phyloP scores from a whole-genome alignment of 176 grass and related monocot genomes.

The Ananas comosus region DNA sequence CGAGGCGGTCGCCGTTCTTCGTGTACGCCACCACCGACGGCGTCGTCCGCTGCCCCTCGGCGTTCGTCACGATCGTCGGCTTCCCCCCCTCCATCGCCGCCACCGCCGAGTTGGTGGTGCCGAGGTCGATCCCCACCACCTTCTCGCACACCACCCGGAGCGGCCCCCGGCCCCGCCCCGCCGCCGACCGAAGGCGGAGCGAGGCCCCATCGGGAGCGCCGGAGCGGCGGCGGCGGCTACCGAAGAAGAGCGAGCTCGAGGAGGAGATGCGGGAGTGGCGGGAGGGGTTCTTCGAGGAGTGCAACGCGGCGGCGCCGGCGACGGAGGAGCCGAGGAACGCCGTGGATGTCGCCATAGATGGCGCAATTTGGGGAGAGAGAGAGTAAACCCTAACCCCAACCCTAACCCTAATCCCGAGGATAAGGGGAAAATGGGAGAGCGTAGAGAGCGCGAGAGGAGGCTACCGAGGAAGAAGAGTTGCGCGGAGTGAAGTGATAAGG shows the following conservation, averaged over 20 bases:
- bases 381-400: not conserved
- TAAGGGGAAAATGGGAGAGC: not conserved
- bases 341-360: not conserved
- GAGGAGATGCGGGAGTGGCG: constrained; percentile 22
- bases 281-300: constrained; percentile 23
- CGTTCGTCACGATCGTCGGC: constrained; percentile 76
- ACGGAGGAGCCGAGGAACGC: not conserved
- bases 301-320: constrained; percentile 14
- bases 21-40: constrained; percentile 77
- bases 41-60: constrained; percentile 72
- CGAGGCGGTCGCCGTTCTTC: constrained; percentile 59
- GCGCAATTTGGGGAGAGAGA: not conserved
- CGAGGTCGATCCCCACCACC: constrained; percentile 72
- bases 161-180: constrained; percentile 26
- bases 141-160: constrained; percentile 56
- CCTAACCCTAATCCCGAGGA: not conserved
- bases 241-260: constrained; percentile 23
- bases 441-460: not conserved
- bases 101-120: constrained; percentile 75
- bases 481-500: not conserved
- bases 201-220: constrained; percentile 10
- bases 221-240: not conserved
- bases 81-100: constrained; percentile 75
- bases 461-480: not conserved
- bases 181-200: constrained; percentile 17